These are phyloP conservation scores for Grigorovia transvaalensis DNA, from an alignment of 805 yeast species.

Conservation along the genomic window DNA sequence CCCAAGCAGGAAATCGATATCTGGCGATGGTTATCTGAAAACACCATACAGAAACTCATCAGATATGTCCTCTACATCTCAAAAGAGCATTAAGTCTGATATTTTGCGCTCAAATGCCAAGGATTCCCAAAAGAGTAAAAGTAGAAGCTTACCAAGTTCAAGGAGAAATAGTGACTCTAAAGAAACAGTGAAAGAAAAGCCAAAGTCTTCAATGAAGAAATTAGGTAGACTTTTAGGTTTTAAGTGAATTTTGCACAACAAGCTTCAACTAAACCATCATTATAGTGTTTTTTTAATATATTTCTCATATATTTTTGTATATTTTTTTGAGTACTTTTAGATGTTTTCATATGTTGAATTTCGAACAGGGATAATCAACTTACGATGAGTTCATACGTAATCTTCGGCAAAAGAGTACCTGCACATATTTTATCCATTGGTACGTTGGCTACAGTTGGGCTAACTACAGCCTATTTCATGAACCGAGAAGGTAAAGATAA, in stretches of 20 bases:
- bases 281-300: background rate
- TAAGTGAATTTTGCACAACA: background rate
- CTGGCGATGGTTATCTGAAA: background rate
- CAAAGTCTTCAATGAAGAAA: slow-evolving; percentile 4
- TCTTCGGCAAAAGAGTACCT: slow-evolving; percentile 75
- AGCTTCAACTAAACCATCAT: no score
- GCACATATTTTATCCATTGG: slow-evolving; percentile 65
- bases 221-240: slow-evolving; percentile 11
- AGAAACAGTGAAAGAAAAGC: slow-evolving; percentile 6
- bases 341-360: no score
- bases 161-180: slow-evolving; percentile 11
- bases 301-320: background rate
- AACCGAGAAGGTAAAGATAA: slow-evolving; percentile 2
- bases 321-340: background rate
- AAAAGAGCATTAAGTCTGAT: background rate
- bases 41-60: background rate
- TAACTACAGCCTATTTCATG: background rate
- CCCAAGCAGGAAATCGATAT: background rate
- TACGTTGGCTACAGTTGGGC: background rate
- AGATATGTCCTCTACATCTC: background rate
- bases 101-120: background rate
- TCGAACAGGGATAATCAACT: background rate
- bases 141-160: slow-evolving; percentile 8
- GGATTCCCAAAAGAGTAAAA: slow-evolving; percentile 2
- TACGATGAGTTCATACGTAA: slow-evolving; percentile 39